Percentiles rank a stretch among this genome's conserved stretches.
Conservation (phyloP, 352 stramenopile species). For the Globisporangium cederbergense region DNA sequence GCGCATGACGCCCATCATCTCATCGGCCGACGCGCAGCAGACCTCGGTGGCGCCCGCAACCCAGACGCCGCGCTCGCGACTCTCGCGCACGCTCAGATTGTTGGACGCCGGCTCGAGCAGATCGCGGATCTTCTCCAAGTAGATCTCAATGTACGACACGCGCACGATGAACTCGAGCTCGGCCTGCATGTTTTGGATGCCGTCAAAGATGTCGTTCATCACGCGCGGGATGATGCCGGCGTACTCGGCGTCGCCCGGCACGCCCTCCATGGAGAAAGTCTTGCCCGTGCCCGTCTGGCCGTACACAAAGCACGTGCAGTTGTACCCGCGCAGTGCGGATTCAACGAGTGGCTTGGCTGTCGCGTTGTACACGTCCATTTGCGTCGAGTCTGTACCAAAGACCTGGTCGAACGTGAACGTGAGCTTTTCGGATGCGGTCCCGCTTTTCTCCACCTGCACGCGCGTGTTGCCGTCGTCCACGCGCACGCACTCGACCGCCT, state of each 20-base stretch:
- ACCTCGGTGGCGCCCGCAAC: slow-evolving; percentile 58
- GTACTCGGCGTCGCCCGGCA: slow-evolving; percentile 60
- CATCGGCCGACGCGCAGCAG: slow-evolving; percentile 48
- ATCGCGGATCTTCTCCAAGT: slow-evolving; percentile 98
- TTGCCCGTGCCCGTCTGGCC: slow-evolving; percentile 91
- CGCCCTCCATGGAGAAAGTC: slow-evolving; percentile 90
- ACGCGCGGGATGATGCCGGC: slow-evolving; percentile 72
- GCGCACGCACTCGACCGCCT: slow-evolving; percentile 53
- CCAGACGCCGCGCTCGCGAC: slow-evolving; percentile 56
- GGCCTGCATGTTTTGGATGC: slow-evolving; percentile 63
- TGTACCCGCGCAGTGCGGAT: slow-evolving; percentile 75
- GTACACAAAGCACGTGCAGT: slow-evolving; percentile 92
- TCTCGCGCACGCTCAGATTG: slow-evolving; percentile 66
- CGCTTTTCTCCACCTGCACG: slow-evolving; percentile 23
- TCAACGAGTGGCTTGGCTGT: slow-evolving; percentile 63
- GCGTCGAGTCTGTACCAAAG: slow-evolving; percentile 52
- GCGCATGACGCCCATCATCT: slow-evolving; percentile 88
- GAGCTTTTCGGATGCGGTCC: slow-evolving; percentile 25
- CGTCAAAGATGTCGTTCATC: slow-evolving; percentile 68
- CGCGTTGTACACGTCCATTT: slow-evolving; percentile 60
- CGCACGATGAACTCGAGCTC: slow-evolving; percentile 92
- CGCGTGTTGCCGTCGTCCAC: slow-evolving; percentile 47
- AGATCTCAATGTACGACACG: slow-evolving; percentile 99
- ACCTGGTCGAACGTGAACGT: slow-evolving; percentile 79
- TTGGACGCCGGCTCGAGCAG: slow-evolving; percentile 75